These are phyloP conservation scores for Calonectria montana DNA, from an alignment of 2,329 filamentous ascomycete species.

Conservation along the genomic window DNA sequence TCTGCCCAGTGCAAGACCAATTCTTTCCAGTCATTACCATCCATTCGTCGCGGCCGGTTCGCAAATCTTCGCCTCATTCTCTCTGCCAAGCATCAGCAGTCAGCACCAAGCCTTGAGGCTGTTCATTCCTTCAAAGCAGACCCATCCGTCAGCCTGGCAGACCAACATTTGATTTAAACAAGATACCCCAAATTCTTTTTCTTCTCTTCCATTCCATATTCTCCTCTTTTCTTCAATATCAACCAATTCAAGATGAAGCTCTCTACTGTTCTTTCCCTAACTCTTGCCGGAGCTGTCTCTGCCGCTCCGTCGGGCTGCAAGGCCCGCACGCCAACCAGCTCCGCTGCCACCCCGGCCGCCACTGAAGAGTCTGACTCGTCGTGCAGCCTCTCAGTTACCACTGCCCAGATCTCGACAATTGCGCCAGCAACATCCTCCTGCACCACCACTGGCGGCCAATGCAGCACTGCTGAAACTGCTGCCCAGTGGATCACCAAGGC, in stretches of 20 bases:
- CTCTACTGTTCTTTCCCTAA: conserved; percentile 32
- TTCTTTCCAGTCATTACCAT: not conserved
- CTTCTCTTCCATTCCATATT: not conserved
- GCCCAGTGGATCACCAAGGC: conserved; percentile 62
- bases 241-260: conserved; percentile 37
- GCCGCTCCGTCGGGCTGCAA: conserved; percentile 20
- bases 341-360: not conserved
- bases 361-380: not conserved
- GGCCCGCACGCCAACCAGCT: not conserved
- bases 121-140: not conserved
- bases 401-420: not conserved
- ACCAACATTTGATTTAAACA: not conserved
- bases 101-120: conserved; percentile 11
- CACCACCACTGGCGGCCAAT: conserved; percentile 60
- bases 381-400: not conserved
- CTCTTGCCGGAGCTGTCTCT: conserved; percentile 30
- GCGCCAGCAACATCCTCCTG: not conserved
- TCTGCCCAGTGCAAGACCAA: conserved; percentile 13
- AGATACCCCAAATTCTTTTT: conserved; percentile 10
- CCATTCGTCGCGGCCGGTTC: conserved; percentile 10
- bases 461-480: conserved; percentile 72
- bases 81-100: conserved; percentile 3
- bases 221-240: not conserved
- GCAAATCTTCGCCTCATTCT: conserved; percentile 5
- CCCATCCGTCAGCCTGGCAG: not conserved